Conservation (phyloP, 2,329 filamentous ascomycete species). For the Cercospora brassicicola region DNA sequence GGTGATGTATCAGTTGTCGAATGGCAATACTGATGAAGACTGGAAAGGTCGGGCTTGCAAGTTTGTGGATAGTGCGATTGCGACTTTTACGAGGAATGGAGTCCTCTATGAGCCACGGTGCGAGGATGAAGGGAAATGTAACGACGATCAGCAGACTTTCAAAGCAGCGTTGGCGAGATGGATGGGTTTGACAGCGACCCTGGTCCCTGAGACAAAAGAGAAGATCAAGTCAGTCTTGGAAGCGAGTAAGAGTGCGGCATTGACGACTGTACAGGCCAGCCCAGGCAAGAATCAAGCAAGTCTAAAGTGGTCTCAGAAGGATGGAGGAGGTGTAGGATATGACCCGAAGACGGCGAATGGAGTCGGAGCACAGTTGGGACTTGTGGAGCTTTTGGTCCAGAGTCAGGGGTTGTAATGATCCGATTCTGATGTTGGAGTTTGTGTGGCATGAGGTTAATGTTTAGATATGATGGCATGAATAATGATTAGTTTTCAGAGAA, state of each 20-base stretch:
- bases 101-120: conserved; percentile 51
- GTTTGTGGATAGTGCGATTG: conserved; percentile 21
- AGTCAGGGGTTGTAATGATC: not conserved
- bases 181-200: conserved; percentile 44
- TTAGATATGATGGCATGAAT: not conserved
- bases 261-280: conserved; percentile 9
- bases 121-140: conserved; percentile 44
- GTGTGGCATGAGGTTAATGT: not conserved
- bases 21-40: not conserved
- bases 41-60: not conserved
- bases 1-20: conserved; percentile 41
- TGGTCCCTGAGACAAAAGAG: conserved; percentile 8
- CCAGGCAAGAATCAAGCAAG: not conserved
- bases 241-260: conserved; percentile 53
- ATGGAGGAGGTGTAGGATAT: not conserved
- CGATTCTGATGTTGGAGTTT: not conserved
- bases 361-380: not conserved
- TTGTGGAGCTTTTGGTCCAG: conserved; percentile 7
- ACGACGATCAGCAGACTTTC: conserved; percentile 48
- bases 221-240: conserved; percentile 19
- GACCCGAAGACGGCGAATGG: not conserved
- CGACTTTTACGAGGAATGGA: conserved; percentile 30
- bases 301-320: not conserved
- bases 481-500: not conserved
- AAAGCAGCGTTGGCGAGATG: conserved; percentile 50